Percentiles rank a stretch among this genome's conserved stretches.
These are phyloP conservation scores for Scutellaria baicalensis DNA, from an alignment of 257 asterid species.

Conservation along the genomic window DNA sequence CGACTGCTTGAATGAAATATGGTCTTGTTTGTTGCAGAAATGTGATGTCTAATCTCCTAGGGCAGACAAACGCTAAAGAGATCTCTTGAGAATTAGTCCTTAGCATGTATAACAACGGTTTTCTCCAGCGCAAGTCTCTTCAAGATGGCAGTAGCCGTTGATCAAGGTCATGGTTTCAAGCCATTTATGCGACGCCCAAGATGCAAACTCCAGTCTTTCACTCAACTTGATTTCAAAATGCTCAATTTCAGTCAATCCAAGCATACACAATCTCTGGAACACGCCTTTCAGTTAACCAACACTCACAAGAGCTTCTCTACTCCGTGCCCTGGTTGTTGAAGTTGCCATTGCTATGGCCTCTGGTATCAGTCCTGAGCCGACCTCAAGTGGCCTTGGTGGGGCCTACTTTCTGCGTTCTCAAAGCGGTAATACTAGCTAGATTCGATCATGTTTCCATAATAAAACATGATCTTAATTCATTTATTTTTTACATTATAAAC, in stretches of 20 bases:
- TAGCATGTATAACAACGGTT: slow-evolving; percentile 64
- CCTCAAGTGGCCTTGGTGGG: slow-evolving; percentile 87
- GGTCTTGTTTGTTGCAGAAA: slow-evolving; percentile 34
- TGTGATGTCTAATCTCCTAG: slow-evolving; percentile 83
- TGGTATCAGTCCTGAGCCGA: slow-evolving; percentile 71
- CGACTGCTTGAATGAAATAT: no score
- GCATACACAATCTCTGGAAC: slow-evolving; percentile 32
- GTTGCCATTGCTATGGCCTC: slow-evolving; percentile 86
- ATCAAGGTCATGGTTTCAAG: slow-evolving; percentile 73
- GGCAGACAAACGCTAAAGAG: slow-evolving; percentile 46
- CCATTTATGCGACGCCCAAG: slow-evolving; percentile 74
- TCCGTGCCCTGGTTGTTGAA: slow-evolving; percentile 83
- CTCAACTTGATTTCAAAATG: slow-evolving; percentile 73
- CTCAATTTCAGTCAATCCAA: slow-evolving; percentile 44
- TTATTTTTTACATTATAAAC: no score
- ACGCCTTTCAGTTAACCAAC: slow-evolving; percentile 37
- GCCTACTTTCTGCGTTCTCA: slow-evolving; percentile 66
- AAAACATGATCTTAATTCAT: no score
- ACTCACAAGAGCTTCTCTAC: slow-evolving; percentile 80
- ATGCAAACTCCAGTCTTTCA: slow-evolving; percentile 80
- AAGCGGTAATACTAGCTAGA: slow-evolving; percentile 47
- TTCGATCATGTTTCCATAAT: no score
- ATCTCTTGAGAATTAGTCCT: slow-evolving; percentile 41
- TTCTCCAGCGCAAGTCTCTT: slow-evolving; percentile 51
- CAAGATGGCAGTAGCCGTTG: slow-evolving; percentile 85